A percentile compares a stretch with the other conserved stretches of the same genome.
These are phyloP conservation scores for Aspergillus olivimuriae DNA, from an alignment of 495 filamentous ascomycete genomes.

Conservation along the genomic window DNA sequence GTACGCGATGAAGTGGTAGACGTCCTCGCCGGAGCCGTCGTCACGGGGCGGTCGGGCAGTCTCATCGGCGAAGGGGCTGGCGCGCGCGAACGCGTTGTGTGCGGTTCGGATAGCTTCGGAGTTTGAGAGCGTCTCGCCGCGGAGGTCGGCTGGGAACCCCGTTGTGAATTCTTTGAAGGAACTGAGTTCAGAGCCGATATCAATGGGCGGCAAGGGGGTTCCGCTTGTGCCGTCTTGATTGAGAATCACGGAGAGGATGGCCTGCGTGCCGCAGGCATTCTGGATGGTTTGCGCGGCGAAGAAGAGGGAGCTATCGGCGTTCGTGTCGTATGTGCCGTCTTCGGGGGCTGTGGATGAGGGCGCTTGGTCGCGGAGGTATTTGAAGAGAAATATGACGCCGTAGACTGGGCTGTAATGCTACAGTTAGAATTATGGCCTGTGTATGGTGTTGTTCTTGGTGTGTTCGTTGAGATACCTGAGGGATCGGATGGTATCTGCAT, in stretches of 20 bases:
- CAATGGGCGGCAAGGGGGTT: constrained; percentile 26
- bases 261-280: constrained; percentile 98
- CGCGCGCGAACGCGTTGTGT: constrained; percentile 88
- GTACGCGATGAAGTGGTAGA: constrained; percentile 98
- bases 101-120: constrained; percentile 79
- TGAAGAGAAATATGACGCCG: constrained; percentile 99
- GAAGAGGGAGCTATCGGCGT: constrained; percentile 67
- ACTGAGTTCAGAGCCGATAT: constrained; percentile 55
- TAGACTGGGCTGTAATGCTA: constrained; percentile 63
- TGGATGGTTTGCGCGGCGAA: constrained; percentile 98
- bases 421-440: constrained; percentile 2
- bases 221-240: constrained; percentile 56
- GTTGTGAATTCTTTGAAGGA: constrained; percentile 91
- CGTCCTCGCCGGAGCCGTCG: constrained; percentile 62
- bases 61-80: constrained; percentile 88
- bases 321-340: constrained; percentile 74
- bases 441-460: not conserved
- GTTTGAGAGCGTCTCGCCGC: constrained; percentile 62
- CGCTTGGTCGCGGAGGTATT: constrained; percentile 75
- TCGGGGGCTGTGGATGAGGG: constrained; percentile 49
- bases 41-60: constrained; percentile 55
- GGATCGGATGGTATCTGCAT: constrained; percentile 69
- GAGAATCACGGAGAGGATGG: constrained; percentile 83
- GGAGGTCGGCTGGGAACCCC: constrained; percentile 73
- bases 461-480: constrained; percentile 37